Evolutionary conservation across 139 green algal genomes (phyloP), one percentile per base, ranked within the genome.

Genomic region (Chloropicon primus): DNA sequence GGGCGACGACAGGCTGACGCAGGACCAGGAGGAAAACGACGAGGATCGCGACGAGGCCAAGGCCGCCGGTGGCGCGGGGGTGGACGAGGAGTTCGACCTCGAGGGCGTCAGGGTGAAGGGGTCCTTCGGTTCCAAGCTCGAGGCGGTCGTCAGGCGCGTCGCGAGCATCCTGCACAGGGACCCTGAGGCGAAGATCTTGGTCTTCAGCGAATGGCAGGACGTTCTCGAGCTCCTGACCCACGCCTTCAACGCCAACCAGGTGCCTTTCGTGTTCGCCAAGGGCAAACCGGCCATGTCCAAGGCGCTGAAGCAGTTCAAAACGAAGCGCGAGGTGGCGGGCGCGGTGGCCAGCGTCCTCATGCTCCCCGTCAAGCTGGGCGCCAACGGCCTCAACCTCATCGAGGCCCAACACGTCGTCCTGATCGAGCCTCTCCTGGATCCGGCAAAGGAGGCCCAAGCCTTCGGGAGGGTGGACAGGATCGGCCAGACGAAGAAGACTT

Each of bases 341-440:
- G 5, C 0, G 10, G 17, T 72, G 27, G 79, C 84, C 2, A 82
- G 83, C 1, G 87, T 93, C 26, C 84, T 95, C 82, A 86, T 96
- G 81, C 82, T 96, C 80, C 82, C 90, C n/a, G 53, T 92, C 21
- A 85, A 85, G 62, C 86, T 92, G 54, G 92, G 89, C 1, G 89
- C 78, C 22, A 87, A 88, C 25, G 89, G 87, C 0, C 86, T 97
- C 0, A 96, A 94, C 84, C 76, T 97, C 25, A 90, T 85, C 24
- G 89, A 94, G 80, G 92, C 92, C 2, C 85, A 92, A 82, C 92
- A 97, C 74, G 92, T 96, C 76, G 73, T 96, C 53, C 75, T 97
- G 29, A 77, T 92, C n/a, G 88, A 94, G 82, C 90, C 89, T 21
- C 79, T 90, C 62, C 75, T 90, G 5, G 82, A 91, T 28, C 87